Conservation (phyloP, 768 basidiomycete species). For the Agaricus sinodeliciosus region DNA sequence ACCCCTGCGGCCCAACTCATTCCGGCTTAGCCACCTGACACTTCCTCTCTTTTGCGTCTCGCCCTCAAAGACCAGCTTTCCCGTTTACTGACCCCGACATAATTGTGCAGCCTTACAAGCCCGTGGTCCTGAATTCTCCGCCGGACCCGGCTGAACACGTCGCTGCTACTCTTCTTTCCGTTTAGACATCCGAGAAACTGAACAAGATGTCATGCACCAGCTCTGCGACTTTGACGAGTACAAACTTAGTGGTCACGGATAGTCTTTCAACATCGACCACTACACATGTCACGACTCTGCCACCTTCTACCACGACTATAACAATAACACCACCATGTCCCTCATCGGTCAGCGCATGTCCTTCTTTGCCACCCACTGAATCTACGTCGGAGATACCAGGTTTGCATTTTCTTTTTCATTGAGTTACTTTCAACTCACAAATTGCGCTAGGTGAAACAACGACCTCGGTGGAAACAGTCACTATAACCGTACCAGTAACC, state of each 20-base stretch:
- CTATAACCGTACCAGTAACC: constrained; percentile 6
- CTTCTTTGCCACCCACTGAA: not conserved
- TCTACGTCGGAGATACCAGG: constrained; percentile 7
- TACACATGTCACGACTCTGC: constrained; percentile 8
- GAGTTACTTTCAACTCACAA: not conserved
- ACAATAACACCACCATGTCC: constrained; percentile 3
- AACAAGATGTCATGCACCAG: constrained; percentile 6
- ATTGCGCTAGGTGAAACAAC: not conserved
- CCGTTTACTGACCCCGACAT: no score
- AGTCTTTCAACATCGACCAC: constrained; percentile 7
- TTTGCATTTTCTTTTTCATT: not conserved
- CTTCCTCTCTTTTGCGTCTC: no score
- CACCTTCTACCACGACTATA: constrained; percentile 5
- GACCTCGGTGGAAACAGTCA: constrained; percentile 2
- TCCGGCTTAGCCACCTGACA: no score
- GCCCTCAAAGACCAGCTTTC: no score
- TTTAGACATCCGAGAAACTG: not conserved
- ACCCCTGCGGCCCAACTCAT: no score
- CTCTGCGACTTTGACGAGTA: constrained; percentile 7
- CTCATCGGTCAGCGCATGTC: not conserved
- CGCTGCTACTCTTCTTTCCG: not conserved
- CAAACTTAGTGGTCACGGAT: constrained; percentile 6
- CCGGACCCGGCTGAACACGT: not conserved
- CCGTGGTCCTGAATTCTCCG: not conserved
- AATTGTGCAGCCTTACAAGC: constrained; percentile 5